Evolutionary conservation across 2,329 filamentous ascomycete genomes (phyloP).

Genomic region (Ascochyta viciae-villosae): DNA sequence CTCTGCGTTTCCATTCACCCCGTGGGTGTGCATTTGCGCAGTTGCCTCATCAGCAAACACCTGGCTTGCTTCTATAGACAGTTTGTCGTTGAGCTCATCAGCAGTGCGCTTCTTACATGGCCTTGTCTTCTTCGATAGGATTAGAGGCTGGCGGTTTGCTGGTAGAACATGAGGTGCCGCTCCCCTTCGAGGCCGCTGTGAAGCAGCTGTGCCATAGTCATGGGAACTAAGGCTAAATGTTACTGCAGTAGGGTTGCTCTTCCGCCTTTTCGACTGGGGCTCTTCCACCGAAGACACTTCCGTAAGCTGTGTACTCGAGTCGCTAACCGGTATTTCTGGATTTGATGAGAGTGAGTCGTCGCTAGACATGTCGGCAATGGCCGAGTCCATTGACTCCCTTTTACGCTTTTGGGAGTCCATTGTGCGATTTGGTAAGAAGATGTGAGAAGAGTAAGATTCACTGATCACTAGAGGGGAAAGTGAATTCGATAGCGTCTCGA

Average conservation of each 20-base stretch:
- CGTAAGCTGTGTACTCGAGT: no score
- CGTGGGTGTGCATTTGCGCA: background rate
- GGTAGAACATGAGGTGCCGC: background rate
- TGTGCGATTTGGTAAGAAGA: background rate
- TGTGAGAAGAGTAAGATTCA: no score
- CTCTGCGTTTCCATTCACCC: slow-evolving; percentile 3
- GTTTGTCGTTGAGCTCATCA: background rate
- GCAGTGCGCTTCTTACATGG: background rate
- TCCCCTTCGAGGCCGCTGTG: slow-evolving; percentile 6
- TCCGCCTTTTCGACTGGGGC: no score
- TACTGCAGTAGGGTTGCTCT: no score
- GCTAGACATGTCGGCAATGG: slow-evolving; percentile 16
- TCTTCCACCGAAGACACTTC: no score
- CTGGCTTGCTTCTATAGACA: background rate
- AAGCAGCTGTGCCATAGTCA: slow-evolving; percentile 13
- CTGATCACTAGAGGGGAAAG: no score
- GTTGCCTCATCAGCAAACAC: background rate
- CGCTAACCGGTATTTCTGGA: background rate
- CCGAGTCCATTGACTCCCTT: slow-evolving; percentile 10
- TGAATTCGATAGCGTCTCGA: no score
- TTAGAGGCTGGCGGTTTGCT: background rate
- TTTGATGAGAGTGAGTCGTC: background rate
- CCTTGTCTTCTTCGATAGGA: background rate
- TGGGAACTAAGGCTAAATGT: background rate
- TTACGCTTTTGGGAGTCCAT: slow-evolving; percentile 14